phyloP scores from a whole-genome alignment of 2,329 filamentous ascomycete genomes.

The Madurella fahalii region DNA sequence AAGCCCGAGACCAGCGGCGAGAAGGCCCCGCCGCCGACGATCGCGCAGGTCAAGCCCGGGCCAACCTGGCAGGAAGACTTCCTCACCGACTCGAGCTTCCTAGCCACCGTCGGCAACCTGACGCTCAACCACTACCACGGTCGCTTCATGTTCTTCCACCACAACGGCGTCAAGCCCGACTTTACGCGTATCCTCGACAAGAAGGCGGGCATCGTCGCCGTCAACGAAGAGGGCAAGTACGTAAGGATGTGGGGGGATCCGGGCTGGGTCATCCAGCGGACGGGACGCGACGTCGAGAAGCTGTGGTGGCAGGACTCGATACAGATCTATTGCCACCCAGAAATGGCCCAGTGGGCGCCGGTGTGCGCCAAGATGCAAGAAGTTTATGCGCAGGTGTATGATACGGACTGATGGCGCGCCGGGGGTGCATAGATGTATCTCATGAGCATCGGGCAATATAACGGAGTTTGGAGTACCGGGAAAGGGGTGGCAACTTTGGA shows the following conservation, averaged over 20 bases:
- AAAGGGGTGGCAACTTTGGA: no score
- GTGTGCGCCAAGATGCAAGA: conserved; percentile 35
- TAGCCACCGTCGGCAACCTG: conserved; percentile 7
- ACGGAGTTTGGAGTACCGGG: no score
- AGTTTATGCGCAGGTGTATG: conserved; percentile 40
- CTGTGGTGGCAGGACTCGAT: conserved; percentile 33
- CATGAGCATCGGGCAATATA: no score
- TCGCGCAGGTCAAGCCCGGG: no score
- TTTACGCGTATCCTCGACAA: conserved; percentile 25
- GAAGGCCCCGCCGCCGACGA: no score
- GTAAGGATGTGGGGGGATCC: conserved; percentile 31
- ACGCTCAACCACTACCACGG: conserved; percentile 13
- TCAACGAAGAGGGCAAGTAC: conserved; percentile 23
- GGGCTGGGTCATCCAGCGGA: conserved; percentile 21
- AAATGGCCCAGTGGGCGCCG: conserved; percentile 13
- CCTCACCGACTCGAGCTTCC: conserved; percentile 13
- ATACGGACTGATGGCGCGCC: no score
- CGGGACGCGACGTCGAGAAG: conserved; percentile 34
- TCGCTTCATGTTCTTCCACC: conserved; percentile 34
- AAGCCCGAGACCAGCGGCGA: no score
- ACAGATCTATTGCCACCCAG: conserved; percentile 27
- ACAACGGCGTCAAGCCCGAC: conserved; percentile 37
- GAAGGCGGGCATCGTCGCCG: conserved; percentile 20
- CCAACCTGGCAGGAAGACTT: not conserved
- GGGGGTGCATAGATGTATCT: no score